Conservation (phyloP, 768 basidiomycete genomes). For the Botryobasidium botryosum region DNA sequence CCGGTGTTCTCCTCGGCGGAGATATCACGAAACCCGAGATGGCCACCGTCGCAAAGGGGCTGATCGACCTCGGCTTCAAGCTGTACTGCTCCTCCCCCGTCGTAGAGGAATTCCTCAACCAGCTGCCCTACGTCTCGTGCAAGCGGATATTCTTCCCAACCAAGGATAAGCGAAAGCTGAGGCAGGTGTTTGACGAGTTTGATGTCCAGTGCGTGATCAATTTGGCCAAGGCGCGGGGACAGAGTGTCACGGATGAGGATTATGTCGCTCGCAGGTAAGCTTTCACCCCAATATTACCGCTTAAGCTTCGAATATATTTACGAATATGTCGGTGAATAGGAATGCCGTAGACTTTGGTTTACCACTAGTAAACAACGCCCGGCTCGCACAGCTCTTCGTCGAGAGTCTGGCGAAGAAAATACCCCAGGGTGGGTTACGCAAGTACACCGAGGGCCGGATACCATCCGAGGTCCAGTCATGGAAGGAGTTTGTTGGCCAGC, state of each 20-base stretch:
- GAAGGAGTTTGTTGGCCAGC: constrained; percentile 70
- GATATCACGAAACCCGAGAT: constrained; percentile 81
- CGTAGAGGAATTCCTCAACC: constrained; percentile 70
- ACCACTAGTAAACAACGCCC: constrained; percentile 78
- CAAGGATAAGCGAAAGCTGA: constrained; percentile 86
- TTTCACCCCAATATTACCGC: not conserved
- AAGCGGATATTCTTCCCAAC: constrained; percentile 94
- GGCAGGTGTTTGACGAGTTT: constrained; percentile 84
- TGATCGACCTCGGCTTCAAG: constrained; percentile 84
- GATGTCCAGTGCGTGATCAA: constrained; percentile 94
- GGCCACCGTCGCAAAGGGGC: constrained; percentile 56
- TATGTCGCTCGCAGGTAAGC: constrained; percentile 83
- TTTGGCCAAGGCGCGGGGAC: constrained; percentile 64
- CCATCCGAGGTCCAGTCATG: constrained; percentile 87
- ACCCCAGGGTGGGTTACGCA: constrained; percentile 54
- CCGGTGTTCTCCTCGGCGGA: constrained; percentile 86
- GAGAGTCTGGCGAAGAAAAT: constrained; percentile 76
- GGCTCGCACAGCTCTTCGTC: constrained; percentile 78
- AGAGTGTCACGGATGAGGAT: constrained; percentile 71
- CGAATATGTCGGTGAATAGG: constrained; percentile 26
- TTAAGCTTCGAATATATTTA: constrained; percentile 2
- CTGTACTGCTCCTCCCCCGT: constrained; percentile 71
- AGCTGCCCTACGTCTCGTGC: constrained; percentile 55
- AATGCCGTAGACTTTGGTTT: constrained; percentile 95
- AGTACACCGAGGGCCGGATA: constrained; percentile 74